Conservation (phyloP, 2,329 filamentous ascomycete genomes). For the Coniochaeta hoffmannii region DNA sequence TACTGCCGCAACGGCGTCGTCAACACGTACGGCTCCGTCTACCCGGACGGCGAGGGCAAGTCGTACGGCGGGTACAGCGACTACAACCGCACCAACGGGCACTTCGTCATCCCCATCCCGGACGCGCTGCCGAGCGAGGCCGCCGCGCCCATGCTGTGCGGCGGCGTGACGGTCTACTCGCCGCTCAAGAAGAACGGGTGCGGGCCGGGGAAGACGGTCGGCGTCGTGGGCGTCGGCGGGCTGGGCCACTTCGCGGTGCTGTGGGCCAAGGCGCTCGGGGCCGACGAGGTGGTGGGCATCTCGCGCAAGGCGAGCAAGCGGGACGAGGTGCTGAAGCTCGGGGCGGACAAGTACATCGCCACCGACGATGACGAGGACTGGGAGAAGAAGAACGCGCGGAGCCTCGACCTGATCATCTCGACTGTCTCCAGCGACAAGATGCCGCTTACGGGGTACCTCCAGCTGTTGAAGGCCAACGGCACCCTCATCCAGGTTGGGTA, state of each 20-base stretch:
- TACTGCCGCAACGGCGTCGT: slow-evolving; percentile 32
- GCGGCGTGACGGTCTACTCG: slow-evolving; percentile 58
- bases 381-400: slow-evolving; percentile 39
- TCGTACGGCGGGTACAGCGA: slow-evolving; percentile 49
- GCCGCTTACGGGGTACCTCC: slow-evolving; percentile 56
- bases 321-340: slow-evolving; percentile 48
- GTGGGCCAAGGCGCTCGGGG: slow-evolving; percentile 60
- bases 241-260: slow-evolving; percentile 63
- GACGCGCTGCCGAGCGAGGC: slow-evolving; percentile 30
- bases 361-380: slow-evolving; percentile 45
- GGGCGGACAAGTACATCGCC: slow-evolving; percentile 42
- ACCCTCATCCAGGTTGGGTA: slow-evolving; percentile 17
- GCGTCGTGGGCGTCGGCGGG: slow-evolving; percentile 61
- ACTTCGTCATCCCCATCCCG: slow-evolving; percentile 42
- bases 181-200: slow-evolving; percentile 56
- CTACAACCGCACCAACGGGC: slow-evolving; percentile 24
- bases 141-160: slow-evolving; percentile 61
- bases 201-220: slow-evolving; percentile 61
- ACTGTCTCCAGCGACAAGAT: slow-evolving; percentile 47
- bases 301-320: slow-evolving; percentile 46
- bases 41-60: slow-evolving; percentile 41
- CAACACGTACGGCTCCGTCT: slow-evolving; percentile 46
- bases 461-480: slow-evolving; percentile 55
- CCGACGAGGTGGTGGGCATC: slow-evolving; percentile 53
- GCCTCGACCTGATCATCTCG: slow-evolving; percentile 52